Percentiles rank a stretch among this genome's conserved stretches.
Conservation (phyloP, 2,329 filamentous ascomycete genomes). For the Salinomyces thailandicus region DNA sequence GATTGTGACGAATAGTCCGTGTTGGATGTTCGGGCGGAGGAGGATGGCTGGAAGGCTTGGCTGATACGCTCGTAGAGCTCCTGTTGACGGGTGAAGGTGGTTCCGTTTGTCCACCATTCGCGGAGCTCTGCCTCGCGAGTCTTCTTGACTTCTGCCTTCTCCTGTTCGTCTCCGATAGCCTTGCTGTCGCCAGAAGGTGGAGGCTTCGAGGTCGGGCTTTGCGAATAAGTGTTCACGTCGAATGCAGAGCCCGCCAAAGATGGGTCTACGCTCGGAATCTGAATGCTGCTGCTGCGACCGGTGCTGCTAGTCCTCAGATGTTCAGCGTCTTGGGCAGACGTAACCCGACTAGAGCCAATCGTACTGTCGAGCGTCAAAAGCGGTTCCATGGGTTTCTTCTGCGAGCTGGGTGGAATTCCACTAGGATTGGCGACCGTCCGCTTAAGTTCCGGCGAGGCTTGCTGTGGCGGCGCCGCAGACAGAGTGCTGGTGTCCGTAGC, state of each 20-base stretch:
- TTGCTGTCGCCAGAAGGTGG: slow-evolving; percentile 27
- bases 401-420: background rate
- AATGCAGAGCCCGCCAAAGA: background rate
- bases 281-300: slow-evolving; percentile 12
- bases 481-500: background rate
- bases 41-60: slow-evolving; percentile 4
- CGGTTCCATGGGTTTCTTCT: background rate
- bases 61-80: slow-evolving; percentile 19
- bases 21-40: slow-evolving; percentile 4
- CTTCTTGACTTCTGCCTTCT: background rate
- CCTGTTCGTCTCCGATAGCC: slow-evolving; percentile 3
- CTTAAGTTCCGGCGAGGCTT: slow-evolving; percentile 3
- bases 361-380: background rate
- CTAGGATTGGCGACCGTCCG: slow-evolving; percentile 5
- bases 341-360: background rate
- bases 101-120: slow-evolving; percentile 32
- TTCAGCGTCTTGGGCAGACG: background rate
- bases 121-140: slow-evolving; percentile 27
- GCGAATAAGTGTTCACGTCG: background rate
- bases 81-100: slow-evolving; percentile 23
- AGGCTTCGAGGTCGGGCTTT: slow-evolving; percentile 22
- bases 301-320: slow-evolving; percentile 23
- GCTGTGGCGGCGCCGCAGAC: background rate
- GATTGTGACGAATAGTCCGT: slow-evolving; percentile 2
- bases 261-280: background rate